Base-by-base conservation (phyloP, 2,329 filamentous ascomycete genomes). In the Xylariaceae sp. region DNA sequence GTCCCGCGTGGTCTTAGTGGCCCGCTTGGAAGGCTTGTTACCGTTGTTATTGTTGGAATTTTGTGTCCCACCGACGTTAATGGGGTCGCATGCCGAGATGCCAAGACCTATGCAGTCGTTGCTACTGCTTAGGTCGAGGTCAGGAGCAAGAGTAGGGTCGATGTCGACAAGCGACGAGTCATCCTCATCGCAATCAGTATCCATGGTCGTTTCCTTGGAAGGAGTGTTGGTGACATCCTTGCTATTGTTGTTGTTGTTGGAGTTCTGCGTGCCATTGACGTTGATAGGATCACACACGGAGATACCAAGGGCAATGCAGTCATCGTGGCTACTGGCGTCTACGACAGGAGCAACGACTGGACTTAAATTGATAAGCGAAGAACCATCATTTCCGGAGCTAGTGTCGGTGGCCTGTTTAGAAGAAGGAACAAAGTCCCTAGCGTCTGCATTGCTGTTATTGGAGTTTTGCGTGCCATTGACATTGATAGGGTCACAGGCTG, bases 241-340 rank as follows among this genome's bases (percentile, higher is more conserved):
- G 13, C 23, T 49, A 42, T 29, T 32, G 30, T 35, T 36, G 15
- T 48, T 43, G 5, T 59, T 61, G 21, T 63, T 58, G 24, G 55
- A 60, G 35, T 57, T 47, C 30, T 64, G 58, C 2, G 58, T 61
- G 3, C 51, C 62, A 1, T 53, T 43, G 24, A 65, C 62, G 20
- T 61, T 66, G 58, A 66, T 64, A 27, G 62, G 64, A 49, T 66
- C 61, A 44, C 64, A 66, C 7, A 63, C 64, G 8, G 59, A 61
- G 37, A 65, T 44, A 41, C 64, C 64, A 37, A 66, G 7, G 16
- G 62, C 59, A 26, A 58, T 33, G 40, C 61, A 62, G 8, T 55
- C 56, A 36, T 59, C 57, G 15, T 56, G 45, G n/a, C 59, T 57
- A 39, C 30, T 40, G 13, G 55, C 21, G 7, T 46, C 23, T 9